Percentiles rank a stretch among this genome's conserved stretches.
Evolutionary conservation across 495 filamentous ascomycete genomes (phyloP).

Genomic region (Elaphomyces granulatus): DNA sequence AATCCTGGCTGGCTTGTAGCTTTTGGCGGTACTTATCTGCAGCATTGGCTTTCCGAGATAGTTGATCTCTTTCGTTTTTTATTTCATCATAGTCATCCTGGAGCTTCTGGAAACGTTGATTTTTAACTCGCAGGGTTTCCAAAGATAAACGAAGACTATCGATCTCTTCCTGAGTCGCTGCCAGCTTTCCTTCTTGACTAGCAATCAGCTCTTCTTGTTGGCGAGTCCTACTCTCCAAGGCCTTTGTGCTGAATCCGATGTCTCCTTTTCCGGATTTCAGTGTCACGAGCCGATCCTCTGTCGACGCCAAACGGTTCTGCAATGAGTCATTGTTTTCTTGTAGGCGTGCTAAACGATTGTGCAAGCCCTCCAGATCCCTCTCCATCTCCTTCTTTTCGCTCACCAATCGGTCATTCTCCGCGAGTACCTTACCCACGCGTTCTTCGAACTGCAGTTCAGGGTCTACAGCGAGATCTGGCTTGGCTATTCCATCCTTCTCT

Average conservation of each 20-base stretch:
- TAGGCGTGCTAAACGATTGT: slow-evolving; percentile 40
- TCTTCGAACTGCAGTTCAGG: slow-evolving; percentile 40
- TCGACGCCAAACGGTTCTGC: slow-evolving; percentile 30
- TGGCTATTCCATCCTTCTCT: slow-evolving; percentile 20
- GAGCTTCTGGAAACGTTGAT: slow-evolving; percentile 39
- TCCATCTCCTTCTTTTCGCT: slow-evolving; percentile 39
- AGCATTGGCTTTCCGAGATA: slow-evolving; percentile 66
- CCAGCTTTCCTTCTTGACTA: slow-evolving; percentile 41
- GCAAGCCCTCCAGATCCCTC: slow-evolving; percentile 38
- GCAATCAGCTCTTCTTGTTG: slow-evolving; percentile 44
- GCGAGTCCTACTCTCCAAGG: slow-evolving; percentile 30
- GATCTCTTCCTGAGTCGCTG: slow-evolving; percentile 29
- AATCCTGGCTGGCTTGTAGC: slow-evolving; percentile 51
- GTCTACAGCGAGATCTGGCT: slow-evolving; percentile 27
- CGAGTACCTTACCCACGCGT: slow-evolving; percentile 36
- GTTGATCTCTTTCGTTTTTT: slow-evolving; percentile 55
- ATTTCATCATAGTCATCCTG: slow-evolving; percentile 57
- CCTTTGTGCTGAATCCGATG: slow-evolving; percentile 30
- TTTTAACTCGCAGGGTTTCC: slow-evolving; percentile 29
- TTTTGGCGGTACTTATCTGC: slow-evolving; percentile 64
- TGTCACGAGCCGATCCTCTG: slow-evolving; percentile 33
- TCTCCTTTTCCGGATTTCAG: slow-evolving; percentile 32
- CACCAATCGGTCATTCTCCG: slow-evolving; percentile 34
- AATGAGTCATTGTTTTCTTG: slow-evolving; percentile 43
- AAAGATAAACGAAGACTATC: slow-evolving; percentile 28